Evolutionary conservation across 179 eudicot species (phyloP).

Genomic region (Patellifolia procumbens): DNA sequence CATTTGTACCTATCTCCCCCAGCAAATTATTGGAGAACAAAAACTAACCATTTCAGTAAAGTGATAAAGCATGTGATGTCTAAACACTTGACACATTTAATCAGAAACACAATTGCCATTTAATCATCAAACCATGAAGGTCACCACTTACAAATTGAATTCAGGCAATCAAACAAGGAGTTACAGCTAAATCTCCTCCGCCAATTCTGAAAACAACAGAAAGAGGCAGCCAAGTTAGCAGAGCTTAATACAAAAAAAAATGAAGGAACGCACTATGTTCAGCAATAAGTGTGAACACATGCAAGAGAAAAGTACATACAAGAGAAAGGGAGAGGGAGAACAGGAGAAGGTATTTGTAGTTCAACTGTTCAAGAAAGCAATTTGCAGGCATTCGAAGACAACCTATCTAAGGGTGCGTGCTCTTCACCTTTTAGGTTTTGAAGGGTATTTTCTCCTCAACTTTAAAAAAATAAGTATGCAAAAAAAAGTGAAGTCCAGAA

Average conservation of each 20-base stretch:
- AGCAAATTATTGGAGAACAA: neutral
- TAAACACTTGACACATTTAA: too few species aligned
- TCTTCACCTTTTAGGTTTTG: too few species aligned
- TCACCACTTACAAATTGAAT: neutral
- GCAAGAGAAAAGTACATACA: too few species aligned
- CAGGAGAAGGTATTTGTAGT: too few species aligned
- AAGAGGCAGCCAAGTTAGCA: neutral
- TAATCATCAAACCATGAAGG: neutral
- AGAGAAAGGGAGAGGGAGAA: too few species aligned
- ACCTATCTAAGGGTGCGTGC: neutral
- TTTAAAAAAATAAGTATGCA: too few species aligned
- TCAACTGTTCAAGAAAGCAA: neutral
- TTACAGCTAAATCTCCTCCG: constrained; percentile 6
- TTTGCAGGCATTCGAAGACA: neutral
- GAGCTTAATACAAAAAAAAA: neutral
- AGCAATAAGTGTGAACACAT: neutral
- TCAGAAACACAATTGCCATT: too few species aligned
- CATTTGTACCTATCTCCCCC: constrained; percentile 9
- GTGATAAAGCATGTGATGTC: neutral
- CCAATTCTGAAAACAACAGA: constrained; percentile 19
- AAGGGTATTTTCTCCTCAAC: too few species aligned
- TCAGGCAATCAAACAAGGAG: constrained; percentile 1
- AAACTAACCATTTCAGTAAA: neutral
- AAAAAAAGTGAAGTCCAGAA: too few species aligned
- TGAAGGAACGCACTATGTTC: neutral